Conservation (phyloP, 2,329 filamentous ascomycete species). For the Epichloe sp. region DNA sequence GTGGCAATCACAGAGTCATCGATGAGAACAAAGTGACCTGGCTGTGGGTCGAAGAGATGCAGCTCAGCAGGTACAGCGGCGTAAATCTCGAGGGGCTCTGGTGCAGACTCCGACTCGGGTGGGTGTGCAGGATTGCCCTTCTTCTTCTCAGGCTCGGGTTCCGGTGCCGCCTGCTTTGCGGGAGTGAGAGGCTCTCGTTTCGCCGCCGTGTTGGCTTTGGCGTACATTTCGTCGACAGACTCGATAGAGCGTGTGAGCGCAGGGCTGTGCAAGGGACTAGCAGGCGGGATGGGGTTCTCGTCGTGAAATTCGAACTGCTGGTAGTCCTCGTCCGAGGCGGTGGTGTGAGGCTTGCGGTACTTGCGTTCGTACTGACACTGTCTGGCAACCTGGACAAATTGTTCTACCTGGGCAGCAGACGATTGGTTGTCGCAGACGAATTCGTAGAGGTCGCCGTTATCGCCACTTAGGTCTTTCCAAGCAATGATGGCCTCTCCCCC, state of each 20-base stretch:
- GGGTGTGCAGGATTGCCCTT: background rate
- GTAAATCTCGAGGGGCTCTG: slow-evolving; percentile 59
- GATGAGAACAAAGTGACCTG: slow-evolving; percentile 72
- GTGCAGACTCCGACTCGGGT: slow-evolving; percentile 25
- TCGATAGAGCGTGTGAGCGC: slow-evolving; percentile 39
- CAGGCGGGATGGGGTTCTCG: slow-evolving; percentile 50
- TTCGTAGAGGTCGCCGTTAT: slow-evolving; percentile 90
- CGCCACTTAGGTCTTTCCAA: slow-evolving; percentile 90
- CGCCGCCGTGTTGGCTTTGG: slow-evolving; percentile 34
- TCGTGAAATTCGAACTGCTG: slow-evolving; percentile 67
- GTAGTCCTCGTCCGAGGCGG: slow-evolving; percentile 70
- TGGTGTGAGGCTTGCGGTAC: slow-evolving; percentile 66
- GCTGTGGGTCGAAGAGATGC: slow-evolving; percentile 84
- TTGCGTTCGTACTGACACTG: slow-evolving; percentile 98
- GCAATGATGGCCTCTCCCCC: slow-evolving; percentile 77
- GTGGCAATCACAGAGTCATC: slow-evolving; percentile 62
- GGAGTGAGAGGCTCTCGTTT: slow-evolving; percentile 28
- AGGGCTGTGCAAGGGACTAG: slow-evolving; percentile 49
- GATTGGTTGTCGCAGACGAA: slow-evolving; percentile 81
- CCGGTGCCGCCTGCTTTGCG: slow-evolving; percentile 15
- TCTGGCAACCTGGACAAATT: slow-evolving; percentile 70
- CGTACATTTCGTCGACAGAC: slow-evolving; percentile 43
- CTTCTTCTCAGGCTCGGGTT: background rate
- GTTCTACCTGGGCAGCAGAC: slow-evolving; percentile 55
- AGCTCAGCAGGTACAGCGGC: slow-evolving; percentile 68